phyloP scores from a whole-genome alignment of 1,284 basidiomycete genomes.

The Sporisorium iseilematis-ciliati region DNA sequence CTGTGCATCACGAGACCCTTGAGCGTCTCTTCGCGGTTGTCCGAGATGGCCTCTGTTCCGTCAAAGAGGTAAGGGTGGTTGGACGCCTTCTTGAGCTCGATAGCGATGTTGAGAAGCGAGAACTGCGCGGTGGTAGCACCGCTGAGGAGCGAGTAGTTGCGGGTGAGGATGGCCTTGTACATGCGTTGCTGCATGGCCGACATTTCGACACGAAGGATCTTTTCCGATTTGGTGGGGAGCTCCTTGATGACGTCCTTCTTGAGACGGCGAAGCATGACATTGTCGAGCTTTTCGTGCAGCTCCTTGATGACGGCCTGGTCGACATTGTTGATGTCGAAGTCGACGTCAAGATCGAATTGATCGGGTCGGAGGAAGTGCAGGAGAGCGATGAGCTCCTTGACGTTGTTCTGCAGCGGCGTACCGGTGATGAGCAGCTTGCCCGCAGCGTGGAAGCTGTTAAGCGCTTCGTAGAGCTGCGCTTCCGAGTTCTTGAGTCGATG shows the following conservation, averaged over 20 bases:
- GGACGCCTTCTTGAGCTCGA: slow-evolving; percentile 70
- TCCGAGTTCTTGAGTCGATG: slow-evolving; percentile 98
- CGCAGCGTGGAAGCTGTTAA: slow-evolving; percentile 87
- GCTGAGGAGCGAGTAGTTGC: slow-evolving; percentile 93
- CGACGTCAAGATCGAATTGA: slow-evolving; percentile 83
- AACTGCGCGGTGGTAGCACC: slow-evolving; percentile 83
- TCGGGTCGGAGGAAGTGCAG: slow-evolving; percentile 99
- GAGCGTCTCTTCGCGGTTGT: slow-evolving; percentile 80
- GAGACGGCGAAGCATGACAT: slow-evolving; percentile 92
- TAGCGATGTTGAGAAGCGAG: slow-evolving; percentile 75
- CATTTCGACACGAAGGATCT: slow-evolving; percentile 98
- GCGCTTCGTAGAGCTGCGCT: slow-evolving; percentile 94
- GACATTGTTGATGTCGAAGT: slow-evolving; percentile 83
- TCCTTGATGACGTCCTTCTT: slow-evolving; percentile 98
- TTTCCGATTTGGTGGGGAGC: slow-evolving; percentile 96
- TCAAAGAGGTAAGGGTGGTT: slow-evolving; percentile 99
- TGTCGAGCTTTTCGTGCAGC: slow-evolving; percentile 90
- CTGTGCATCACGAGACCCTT: slow-evolving; percentile 72
- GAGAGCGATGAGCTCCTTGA: slow-evolving; percentile 93
- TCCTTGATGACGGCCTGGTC: slow-evolving; percentile 77
- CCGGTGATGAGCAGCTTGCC: slow-evolving; percentile 97
- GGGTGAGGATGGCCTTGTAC: slow-evolving; percentile 97
- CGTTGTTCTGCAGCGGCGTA: slow-evolving; percentile 98
- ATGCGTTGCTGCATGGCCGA: slow-evolving; percentile 95
- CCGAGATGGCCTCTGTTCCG: slow-evolving; percentile 85